Conservation (phyloP, 768 basidiomycete genomes). For the Cubamyces lactineus region DNA sequence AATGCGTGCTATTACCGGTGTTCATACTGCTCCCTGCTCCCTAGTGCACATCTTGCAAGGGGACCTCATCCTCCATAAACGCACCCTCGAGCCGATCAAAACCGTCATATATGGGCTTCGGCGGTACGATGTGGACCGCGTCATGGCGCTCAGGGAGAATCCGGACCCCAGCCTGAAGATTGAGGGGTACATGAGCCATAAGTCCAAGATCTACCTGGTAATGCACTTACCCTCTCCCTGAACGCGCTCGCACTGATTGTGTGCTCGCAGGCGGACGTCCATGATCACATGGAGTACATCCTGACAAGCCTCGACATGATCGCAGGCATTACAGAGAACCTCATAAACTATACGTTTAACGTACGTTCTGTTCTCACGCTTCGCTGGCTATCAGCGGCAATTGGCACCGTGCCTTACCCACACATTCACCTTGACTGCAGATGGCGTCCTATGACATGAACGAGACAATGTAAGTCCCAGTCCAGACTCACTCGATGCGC, state of each 20-base stretch:
- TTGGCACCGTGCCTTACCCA: neutral
- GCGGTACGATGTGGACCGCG: constrained; percentile 70
- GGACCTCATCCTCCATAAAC: constrained; percentile 73
- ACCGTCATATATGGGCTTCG: constrained; percentile 69
- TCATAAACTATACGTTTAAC: constrained; percentile 78
- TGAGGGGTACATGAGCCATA: constrained; percentile 68
- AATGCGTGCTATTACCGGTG: neutral
- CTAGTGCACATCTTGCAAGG: constrained; percentile 77
- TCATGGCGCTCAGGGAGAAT: constrained; percentile 54
- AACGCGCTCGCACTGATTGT: neutral
- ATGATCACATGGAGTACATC: constrained; percentile 78
- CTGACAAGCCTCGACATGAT: constrained; percentile 75
- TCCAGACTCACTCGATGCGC: neutral
- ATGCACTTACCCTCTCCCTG: constrained; percentile 19
- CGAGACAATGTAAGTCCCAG: constrained; percentile 60
- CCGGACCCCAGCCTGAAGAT: constrained; percentile 38
- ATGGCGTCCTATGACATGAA: constrained; percentile 78
- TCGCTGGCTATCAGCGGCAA: neutral
- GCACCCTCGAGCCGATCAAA: constrained; percentile 73
- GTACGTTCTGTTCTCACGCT: constrained; percentile 40
- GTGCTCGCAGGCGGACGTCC: constrained; percentile 62
- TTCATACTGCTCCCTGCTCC: neutral
- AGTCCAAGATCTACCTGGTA: constrained; percentile 69
- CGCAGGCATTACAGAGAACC: constrained; percentile 66
- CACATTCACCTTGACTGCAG: constrained; percentile 37